Evolutionary conservation across 495 filamentous ascomycete species (phyloP), one percentile per base, ranked within the genome.

Genomic region (Hypoxylon fragiforme): DNA sequence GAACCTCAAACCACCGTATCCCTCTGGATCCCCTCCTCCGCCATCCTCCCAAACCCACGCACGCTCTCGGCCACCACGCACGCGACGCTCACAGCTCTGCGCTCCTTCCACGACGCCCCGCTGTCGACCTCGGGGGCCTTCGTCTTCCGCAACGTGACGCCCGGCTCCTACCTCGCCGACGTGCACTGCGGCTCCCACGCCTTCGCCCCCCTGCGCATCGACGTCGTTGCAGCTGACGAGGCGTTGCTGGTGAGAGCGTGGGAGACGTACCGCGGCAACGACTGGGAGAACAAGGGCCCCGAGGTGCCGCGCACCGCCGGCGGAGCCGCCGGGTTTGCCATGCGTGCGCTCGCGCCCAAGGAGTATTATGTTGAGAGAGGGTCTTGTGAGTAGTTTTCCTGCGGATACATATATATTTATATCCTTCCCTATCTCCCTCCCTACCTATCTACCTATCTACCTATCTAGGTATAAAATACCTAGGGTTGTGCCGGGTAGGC

Each of bases 231-330:
- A 69, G 73, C 81, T 55, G 31, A 44, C 63, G 50, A 6, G 8
- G 67, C 66, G 21, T 65, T 82, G 38, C 56, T 71, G 15, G 81
- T 87, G 3, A 58, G 81, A n/a, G 82, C 85, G 22, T 91, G 88
- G 86, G 86, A 90, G 73, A 95, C 90, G 18, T 95, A 86, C 67
- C 73, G 89, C n/a, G 88, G 91, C 6, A 92, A 94, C 63, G 83
- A 91, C 53, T 91, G 90, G 89, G 83, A 78, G 20, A 92, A 95
- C 68, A 87, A 85, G 50, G 89, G 92, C 11, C 80, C 82, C 59
- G 76, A 74, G 61, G 78, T 83, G 56, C 73, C 62, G 58, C 71
- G 73, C 38, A 32, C 59, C 49, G 55, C 35, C 9, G 66, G 63
- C 15, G 57, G 51, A 0, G 41, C 49, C 8, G 64, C 54, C 16